Percentiles rank a stretch among this genome's conserved stretches.
Conservation (phyloP, 2,329 filamentous ascomycete genomes). For the Epichloe scottii region DNA sequence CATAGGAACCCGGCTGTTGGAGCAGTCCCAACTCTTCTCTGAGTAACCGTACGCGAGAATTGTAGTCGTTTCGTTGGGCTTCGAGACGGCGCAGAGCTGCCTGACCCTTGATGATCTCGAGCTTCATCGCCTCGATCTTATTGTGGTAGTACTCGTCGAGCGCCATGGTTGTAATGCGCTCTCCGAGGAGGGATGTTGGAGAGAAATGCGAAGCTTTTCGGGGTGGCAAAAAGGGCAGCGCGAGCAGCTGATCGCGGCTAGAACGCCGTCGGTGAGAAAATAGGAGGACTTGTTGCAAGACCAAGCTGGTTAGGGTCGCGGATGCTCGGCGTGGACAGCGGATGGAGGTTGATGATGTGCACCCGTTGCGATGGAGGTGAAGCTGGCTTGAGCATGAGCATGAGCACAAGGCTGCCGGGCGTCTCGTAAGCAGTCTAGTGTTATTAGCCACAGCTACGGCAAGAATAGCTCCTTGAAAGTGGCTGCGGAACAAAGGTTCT, state of each 20-base stretch:
- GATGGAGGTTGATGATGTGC: background rate
- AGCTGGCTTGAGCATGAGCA: conserved; percentile 7
- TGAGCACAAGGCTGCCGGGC: conserved; percentile 1
- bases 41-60: conserved; percentile 88
- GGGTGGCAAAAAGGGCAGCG: background rate
- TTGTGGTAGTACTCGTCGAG: conserved; percentile 99
- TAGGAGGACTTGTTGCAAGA: background rate
- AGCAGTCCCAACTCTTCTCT: conserved; percentile 90
- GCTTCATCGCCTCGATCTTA: conserved; percentile 99
- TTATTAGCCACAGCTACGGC: background rate
- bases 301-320: background rate
- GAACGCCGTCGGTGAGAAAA: background rate
- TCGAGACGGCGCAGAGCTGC: conserved; percentile 88
- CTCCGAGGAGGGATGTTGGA: background rate
- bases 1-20: conserved; percentile 95
- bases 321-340: background rate
- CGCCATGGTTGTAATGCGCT: conserved; percentile 55
- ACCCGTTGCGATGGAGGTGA: conserved; percentile 5
- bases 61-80: conserved; percentile 98
- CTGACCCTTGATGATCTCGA: conserved; percentile 98
- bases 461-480: background rate
- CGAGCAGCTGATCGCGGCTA: background rate
- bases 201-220: no score
- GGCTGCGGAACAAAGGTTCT: conserved; percentile 8
- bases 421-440: conserved; percentile 12